These are phyloP conservation scores for Tubosaeta brunneosetosa DNA, from an alignment of 768 basidiomycete species.

Conservation along the genomic window DNA sequence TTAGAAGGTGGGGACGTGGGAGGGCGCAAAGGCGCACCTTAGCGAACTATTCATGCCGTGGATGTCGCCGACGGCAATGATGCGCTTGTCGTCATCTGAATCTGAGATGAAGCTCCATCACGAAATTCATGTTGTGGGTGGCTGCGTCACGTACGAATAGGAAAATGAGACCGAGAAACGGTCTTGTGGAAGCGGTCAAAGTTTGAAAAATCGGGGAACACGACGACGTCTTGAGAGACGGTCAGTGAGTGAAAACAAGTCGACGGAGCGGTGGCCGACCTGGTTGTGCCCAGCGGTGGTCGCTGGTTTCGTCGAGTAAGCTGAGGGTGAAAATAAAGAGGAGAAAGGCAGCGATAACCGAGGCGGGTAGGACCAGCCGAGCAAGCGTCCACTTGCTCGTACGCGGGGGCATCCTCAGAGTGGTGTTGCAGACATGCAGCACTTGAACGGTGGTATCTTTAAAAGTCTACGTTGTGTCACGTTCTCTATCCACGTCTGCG, in stretches of 20 bases:
- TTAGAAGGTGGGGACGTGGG: neutral
- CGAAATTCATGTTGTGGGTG: neutral
- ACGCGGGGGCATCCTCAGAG: conserved; percentile 1
- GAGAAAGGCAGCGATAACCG: conserved; percentile 39
- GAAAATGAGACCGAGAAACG: conserved; percentile 47
- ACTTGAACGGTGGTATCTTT: too few species aligned
- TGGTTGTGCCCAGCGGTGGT: conserved; percentile 12
- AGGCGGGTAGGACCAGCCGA: conserved; percentile 25
- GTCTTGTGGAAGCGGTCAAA: conserved; percentile 43
- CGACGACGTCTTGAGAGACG: neutral
- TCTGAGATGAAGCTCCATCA: conserved; percentile 35
- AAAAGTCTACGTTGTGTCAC: too few species aligned
- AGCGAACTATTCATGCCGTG: conserved; percentile 77
- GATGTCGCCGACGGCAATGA: conserved; percentile 82
- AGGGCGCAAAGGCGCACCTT: conserved; percentile 47
- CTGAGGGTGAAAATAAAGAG: conserved; percentile 40
- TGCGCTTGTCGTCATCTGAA: conserved; percentile 44
- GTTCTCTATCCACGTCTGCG: conserved; percentile 51
- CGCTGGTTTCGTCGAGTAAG: conserved; percentile 15
- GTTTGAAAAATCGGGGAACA: conserved; percentile 51
- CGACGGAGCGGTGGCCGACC: conserved; percentile 1
- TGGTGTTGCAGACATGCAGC: conserved; percentile 13
- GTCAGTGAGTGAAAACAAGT: neutral
- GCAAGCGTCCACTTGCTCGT: neutral
- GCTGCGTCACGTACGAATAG: conserved; percentile 40